Percentiles rank a stretch among this genome's conserved stretches.
phyloP scores from a whole-genome alignment of 768 basidiomycete genomes.

The Amanita rimosa region DNA sequence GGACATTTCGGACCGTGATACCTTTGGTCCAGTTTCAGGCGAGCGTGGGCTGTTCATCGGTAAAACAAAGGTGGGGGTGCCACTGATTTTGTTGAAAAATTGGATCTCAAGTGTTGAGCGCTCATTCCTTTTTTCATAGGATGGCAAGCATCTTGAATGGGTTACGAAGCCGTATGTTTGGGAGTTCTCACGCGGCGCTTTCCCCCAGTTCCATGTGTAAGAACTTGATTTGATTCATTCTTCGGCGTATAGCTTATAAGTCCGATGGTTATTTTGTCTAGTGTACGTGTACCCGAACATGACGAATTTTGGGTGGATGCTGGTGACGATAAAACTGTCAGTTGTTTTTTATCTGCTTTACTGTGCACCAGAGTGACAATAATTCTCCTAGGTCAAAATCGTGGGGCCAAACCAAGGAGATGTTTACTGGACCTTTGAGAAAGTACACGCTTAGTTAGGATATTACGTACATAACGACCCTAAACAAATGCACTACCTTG shows the following conservation, averaged over 20 bases:
- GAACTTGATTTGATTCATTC: neutral
- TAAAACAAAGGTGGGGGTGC: neutral
- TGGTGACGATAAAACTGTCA: neutral
- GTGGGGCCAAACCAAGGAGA: neutral
- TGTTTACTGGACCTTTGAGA: neutral
- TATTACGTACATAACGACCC: no score
- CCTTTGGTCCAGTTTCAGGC: neutral
- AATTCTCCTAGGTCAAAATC: neutral
- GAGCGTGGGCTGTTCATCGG: neutral
- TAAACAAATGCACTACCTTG: no score
- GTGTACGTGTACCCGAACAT: neutral
- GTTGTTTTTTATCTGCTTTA: neutral
- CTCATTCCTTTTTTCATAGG: neutral
- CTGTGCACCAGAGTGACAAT: neutral
- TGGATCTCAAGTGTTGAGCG: no score
- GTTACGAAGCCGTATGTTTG: neutral
- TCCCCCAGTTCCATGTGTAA: neutral
- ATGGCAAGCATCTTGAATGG: neutral
- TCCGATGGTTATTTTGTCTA: neutral
- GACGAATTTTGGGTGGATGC: neutral
- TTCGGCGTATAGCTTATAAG: neutral
- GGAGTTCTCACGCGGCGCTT: neutral
- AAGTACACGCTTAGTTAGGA: neutral
- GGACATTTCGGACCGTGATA: neutral
- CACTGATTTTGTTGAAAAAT: no score